Conservation (phyloP, 768 basidiomycete species). For the Rhodotorula diobovata region DNA sequence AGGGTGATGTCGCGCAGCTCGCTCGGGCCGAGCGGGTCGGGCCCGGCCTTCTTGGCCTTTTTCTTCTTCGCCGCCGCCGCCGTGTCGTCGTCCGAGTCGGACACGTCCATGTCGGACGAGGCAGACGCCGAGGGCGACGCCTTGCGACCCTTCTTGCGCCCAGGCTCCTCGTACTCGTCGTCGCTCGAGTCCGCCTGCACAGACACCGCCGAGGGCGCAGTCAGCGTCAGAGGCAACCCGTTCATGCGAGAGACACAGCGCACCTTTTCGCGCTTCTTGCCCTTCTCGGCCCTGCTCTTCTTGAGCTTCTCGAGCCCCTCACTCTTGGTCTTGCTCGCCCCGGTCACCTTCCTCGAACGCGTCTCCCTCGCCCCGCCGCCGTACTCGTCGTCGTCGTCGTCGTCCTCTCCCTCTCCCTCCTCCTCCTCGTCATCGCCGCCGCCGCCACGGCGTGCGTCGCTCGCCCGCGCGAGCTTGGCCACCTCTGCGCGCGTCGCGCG, state of each 20-base stretch:
- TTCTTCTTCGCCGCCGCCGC: constrained; percentile 51
- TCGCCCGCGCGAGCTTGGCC: constrained; percentile 58
- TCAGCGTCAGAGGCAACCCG: constrained; percentile 11
- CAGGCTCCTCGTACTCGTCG: constrained; percentile 52
- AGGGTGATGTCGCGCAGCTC: constrained; percentile 64
- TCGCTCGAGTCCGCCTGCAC: constrained; percentile 34
- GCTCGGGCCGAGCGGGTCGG: constrained; percentile 48
- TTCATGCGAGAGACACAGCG: background rate
- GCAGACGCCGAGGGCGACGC: constrained; percentile 47
- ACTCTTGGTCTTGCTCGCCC: constrained; percentile 38
- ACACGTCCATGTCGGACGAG: constrained; percentile 71
- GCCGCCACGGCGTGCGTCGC: constrained; percentile 60
- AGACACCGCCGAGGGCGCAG: too few species aligned
- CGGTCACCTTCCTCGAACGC: constrained; percentile 58
- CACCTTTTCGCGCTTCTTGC: constrained; percentile 59
- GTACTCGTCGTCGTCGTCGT: constrained; percentile 71
- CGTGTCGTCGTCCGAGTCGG: constrained; percentile 62
- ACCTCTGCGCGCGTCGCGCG: constrained; percentile 66
- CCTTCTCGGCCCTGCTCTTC: constrained; percentile 79
- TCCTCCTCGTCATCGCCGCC: constrained; percentile 66
- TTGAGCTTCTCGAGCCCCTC: constrained; percentile 59
- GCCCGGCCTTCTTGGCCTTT: constrained; percentile 50
- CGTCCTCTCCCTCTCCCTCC: constrained; percentile 57
- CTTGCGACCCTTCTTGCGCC: constrained; percentile 45
- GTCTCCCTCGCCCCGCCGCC: constrained; percentile 50